A percentile compares a stretch with the other conserved stretches of the same genome.
Conservation (phyloP, 2,329 filamentous ascomycete species). For the Orbilia oligospora region DNA sequence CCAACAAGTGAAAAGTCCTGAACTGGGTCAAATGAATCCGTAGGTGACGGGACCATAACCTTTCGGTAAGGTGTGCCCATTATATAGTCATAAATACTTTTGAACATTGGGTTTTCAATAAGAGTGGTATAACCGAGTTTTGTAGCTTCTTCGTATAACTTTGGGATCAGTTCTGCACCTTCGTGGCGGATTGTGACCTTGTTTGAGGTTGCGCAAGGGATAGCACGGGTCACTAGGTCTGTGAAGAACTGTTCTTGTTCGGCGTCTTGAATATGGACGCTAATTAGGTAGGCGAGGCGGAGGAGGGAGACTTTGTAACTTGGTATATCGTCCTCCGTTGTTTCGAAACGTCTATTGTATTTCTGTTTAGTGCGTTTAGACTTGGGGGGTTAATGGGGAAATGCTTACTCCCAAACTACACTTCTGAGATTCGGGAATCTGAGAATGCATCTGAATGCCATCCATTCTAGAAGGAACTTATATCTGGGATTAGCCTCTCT, state of each 20-base stretch:
- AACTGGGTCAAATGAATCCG: conserved; percentile 61
- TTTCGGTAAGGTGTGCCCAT: conserved; percentile 62
- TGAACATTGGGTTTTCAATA: conserved; percentile 61
- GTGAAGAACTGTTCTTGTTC: conserved; percentile 66
- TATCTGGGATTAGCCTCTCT: conserved; percentile 64
- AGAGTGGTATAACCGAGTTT: conserved; percentile 60
- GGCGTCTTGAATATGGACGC: conserved; percentile 58
- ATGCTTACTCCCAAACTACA: conserved; percentile 62
- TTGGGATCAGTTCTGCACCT: conserved; percentile 70
- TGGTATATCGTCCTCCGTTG: conserved; percentile 46
- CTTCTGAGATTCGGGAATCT: conserved; percentile 61
- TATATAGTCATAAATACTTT: conserved; percentile 61
- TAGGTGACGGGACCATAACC: conserved; percentile 61
- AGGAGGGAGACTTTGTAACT: conserved; percentile 59
- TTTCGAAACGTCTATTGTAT: conserved; percentile 42
- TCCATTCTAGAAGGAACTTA: conserved; percentile 63
- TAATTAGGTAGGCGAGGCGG: conserved; percentile 62
- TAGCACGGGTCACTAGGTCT: conserved; percentile 61
- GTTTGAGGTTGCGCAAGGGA: conserved; percentile 67
- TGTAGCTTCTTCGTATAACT: conserved; percentile 63
- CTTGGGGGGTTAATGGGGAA: too few species aligned
- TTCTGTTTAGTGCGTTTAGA: neutral
- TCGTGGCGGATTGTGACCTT: conserved; percentile 72
- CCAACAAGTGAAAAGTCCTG: conserved; percentile 62
- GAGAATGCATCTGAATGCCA: conserved; percentile 61